Conservation (phyloP, 352 stramenopile genomes). For the Achlya hypogyna region DNA sequence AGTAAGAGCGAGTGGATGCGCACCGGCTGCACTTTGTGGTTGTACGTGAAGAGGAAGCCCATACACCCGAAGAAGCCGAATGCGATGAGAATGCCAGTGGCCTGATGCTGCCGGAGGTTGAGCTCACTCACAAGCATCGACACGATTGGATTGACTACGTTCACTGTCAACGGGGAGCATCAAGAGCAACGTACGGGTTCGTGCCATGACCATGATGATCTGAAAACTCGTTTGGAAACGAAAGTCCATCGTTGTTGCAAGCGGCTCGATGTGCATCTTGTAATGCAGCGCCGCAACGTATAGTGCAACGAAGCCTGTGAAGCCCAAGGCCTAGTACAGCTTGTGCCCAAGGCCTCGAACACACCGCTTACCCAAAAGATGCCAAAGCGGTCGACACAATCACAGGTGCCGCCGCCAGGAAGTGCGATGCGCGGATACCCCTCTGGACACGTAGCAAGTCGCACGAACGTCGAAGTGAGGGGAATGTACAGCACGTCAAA, state of each 20-base stretch:
- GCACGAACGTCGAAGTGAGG: background rate
- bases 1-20: too few relatives aligned
- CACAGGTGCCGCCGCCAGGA: background rate
- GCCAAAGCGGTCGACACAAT: conserved; percentile 9
- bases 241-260: conserved; percentile 19
- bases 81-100: background rate
- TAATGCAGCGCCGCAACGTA: conserved; percentile 9
- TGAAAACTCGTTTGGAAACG: conserved; percentile 18
- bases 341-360: background rate
- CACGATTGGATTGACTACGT: conserved; percentile 16
- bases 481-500: conserved; percentile 17
- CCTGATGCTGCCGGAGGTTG: background rate
- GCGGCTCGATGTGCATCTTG: conserved; percentile 19
- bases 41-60: conserved; percentile 1
- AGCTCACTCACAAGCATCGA: conserved; percentile 6
- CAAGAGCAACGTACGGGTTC: background rate
- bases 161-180: too few relatives aligned
- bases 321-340: background rate
- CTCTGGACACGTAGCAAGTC: conserved; percentile 14
- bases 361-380: conserved; percentile 15
- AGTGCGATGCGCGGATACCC: conserved; percentile 8
- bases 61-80: background rate
- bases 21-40: conserved; percentile 9
- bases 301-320: background rate
- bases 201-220: conserved; percentile 20